phyloP scores from a whole-genome alignment of 768 basidiomycete species.

The Amanita rubescens region DNA sequence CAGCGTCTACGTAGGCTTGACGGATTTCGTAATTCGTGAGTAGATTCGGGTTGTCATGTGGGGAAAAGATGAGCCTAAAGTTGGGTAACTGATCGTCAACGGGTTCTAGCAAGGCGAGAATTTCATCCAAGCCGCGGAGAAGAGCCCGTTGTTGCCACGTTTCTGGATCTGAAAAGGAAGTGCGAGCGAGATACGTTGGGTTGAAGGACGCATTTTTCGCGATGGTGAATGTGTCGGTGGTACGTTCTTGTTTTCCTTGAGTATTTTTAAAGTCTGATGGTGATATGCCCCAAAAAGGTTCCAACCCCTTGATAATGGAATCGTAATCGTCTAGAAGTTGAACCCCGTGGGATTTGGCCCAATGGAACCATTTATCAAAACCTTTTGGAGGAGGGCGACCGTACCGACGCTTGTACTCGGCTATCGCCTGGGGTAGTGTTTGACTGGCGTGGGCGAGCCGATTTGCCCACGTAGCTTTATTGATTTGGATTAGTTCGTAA shows the following conservation, averaged over 20 bases:
- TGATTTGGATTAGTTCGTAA: slow-evolving; percentile 30
- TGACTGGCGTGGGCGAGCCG: slow-evolving; percentile 30
- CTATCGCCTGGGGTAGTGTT: slow-evolving; percentile 30
- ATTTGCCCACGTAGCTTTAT: slow-evolving; percentile 30
- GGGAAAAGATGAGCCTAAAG: slow-evolving; percentile 35
- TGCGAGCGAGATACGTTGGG: slow-evolving; percentile 12
- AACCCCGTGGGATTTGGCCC: slow-evolving; percentile 35
- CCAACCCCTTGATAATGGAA: slow-evolving; percentile 35
- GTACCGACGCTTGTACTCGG: slow-evolving; percentile 32
- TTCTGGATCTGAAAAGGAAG: slow-evolving; percentile 18
- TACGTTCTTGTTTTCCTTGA: slow-evolving; percentile 21
- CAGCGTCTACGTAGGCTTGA: slow-evolving; percentile 24
- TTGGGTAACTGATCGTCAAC: slow-evolving; percentile 30
- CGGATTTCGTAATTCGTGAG: slow-evolving; percentile 26
- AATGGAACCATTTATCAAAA: slow-evolving; percentile 41
- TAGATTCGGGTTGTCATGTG: slow-evolving; percentile 30
- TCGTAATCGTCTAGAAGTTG: slow-evolving; percentile 50
- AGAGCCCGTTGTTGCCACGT: slow-evolving; percentile 15
- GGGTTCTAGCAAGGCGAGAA: slow-evolving; percentile 26
- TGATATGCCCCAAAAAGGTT: slow-evolving; percentile 35
- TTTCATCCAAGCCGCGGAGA: slow-evolving; percentile 17
- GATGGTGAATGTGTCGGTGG: slow-evolving; percentile 28
- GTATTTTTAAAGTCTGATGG: slow-evolving; percentile 24
- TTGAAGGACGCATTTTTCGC: slow-evolving; percentile 16
- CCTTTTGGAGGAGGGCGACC: slow-evolving; percentile 32